phyloP scores from a whole-genome alignment of 1,284 basidiomycete species.

The Clitocybe nebularis region DNA sequence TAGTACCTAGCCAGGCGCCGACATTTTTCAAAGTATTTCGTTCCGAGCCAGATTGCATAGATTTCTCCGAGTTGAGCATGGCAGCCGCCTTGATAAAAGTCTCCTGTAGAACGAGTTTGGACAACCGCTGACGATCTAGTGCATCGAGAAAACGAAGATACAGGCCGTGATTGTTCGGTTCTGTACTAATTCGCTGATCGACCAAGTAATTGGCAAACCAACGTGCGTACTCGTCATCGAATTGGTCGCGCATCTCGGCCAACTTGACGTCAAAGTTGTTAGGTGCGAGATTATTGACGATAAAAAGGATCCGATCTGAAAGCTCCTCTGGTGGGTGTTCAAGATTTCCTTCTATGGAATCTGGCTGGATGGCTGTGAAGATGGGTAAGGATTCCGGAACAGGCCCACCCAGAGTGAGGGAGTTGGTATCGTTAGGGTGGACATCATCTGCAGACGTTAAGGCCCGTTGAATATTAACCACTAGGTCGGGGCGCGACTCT shows the following conservation, averaged over 20 bases:
- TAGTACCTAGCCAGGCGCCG: constrained; percentile 90
- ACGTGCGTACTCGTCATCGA: constrained; percentile 77
- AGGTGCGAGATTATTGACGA: constrained; percentile 96
- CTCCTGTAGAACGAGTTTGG: constrained; percentile 86
- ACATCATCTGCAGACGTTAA: constrained; percentile 51
- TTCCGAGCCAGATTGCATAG: constrained; percentile 82
- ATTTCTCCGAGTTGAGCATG: constrained; percentile 91
- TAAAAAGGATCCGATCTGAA: constrained; percentile 95
- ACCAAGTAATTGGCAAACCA: constrained; percentile 99
- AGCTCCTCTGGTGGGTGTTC: constrained; percentile 79
- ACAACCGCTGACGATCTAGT: constrained; percentile 62
- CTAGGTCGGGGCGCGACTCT: constrained; percentile 86
- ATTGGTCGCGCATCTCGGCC: constrained; percentile 77
- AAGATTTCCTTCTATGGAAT: constrained; percentile 57
- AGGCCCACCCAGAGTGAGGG: constrained; percentile 22
- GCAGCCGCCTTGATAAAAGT: constrained; percentile 85
- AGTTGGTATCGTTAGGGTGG: constrained; percentile 32
- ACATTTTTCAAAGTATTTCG: constrained; percentile 91
- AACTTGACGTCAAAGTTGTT: constrained; percentile 90
- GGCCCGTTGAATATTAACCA: constrained; percentile 68
- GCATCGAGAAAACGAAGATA: constrained; percentile 93
- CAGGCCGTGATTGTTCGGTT: constrained; percentile 95
- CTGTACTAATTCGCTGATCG: constrained; percentile 91
- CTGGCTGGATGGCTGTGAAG: constrained; percentile 74
- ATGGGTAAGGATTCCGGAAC: constrained; percentile 46